A percentile compares a stretch with the other conserved stretches of the same genome.
Evolutionary conservation across 2,329 filamentous ascomycete species (phyloP).

Genomic region (Lachnellula hyalina): DNA sequence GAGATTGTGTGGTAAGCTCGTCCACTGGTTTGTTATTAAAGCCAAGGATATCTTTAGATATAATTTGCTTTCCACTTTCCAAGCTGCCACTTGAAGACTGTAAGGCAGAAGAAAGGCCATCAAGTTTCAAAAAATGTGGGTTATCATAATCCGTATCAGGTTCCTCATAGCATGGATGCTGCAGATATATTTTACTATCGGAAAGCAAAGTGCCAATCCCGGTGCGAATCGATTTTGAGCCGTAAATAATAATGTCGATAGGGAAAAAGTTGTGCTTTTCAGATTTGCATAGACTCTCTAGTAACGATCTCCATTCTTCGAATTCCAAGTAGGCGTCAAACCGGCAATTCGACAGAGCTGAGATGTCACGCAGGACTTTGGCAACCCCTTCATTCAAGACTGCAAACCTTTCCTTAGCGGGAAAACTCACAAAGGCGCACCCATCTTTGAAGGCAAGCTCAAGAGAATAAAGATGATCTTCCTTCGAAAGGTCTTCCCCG

Average conservation of each 20-base stretch:
- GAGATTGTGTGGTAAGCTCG: background rate
- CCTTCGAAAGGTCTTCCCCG: background rate
- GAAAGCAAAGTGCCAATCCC: conserved; percentile 30
- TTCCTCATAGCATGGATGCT: conserved; percentile 29
- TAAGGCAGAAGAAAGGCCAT: background rate
- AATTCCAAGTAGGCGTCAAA: background rate
- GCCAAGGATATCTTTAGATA: background rate
- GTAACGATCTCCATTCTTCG: background rate
- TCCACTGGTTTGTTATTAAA: background rate
- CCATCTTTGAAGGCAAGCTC: background rate
- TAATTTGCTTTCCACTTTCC: background rate
- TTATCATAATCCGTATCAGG: conserved; percentile 27
- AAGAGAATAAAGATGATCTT: background rate
- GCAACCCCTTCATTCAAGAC: conserved; percentile 7
- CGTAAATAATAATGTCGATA: conserved; percentile 37
- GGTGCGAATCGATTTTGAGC: conserved; percentile 18
- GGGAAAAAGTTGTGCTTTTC: conserved; percentile 6
- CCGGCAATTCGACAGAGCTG: background rate
- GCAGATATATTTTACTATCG: conserved; percentile 32
- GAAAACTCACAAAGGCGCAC: background rate
- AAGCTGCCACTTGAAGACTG: background rate
- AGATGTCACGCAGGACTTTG: background rate
- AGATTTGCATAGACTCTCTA: background rate
- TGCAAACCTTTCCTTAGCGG: background rate
- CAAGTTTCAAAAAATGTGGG: conserved; percentile 29